Conservation (phyloP, 2,329 filamentous ascomycete genomes). For the Trichophyton schoenleinii region DNA sequence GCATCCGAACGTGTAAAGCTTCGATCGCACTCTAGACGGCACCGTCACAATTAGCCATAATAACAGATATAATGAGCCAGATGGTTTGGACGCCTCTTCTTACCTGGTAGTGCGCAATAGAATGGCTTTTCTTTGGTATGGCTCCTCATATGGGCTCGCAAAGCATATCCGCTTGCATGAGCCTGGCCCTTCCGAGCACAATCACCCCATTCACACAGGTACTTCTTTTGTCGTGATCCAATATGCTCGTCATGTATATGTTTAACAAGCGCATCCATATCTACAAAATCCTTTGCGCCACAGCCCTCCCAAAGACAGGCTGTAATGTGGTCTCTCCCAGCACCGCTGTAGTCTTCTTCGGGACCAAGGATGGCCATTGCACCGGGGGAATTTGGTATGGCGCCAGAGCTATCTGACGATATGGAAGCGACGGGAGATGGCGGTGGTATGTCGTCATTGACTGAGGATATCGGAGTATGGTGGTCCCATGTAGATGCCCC, state of each 20-base stretch:
- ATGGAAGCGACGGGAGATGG: slow-evolving; percentile 53
- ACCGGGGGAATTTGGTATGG: slow-evolving; percentile 60
- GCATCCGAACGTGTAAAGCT: slow-evolving; percentile 94
- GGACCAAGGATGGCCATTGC: slow-evolving; percentile 32
- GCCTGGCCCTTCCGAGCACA: slow-evolving; percentile 78
- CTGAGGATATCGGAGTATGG: slow-evolving; percentile 39
- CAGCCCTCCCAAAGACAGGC: slow-evolving; percentile 69
- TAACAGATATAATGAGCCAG: not conserved
- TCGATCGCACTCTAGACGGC: slow-evolving; percentile 70
- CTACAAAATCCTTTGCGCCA: slow-evolving; percentile 54
- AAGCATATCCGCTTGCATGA: slow-evolving; percentile 87
- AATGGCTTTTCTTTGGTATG: slow-evolving; percentile 98
- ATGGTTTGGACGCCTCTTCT: not conserved
- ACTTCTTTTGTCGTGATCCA: slow-evolving; percentile 84
- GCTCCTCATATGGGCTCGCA: slow-evolving; percentile 94
- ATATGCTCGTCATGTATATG: slow-evolving; percentile 92
- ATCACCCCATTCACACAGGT: slow-evolving; percentile 94
- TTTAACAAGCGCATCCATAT: slow-evolving; percentile 71
- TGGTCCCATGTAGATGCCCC: slow-evolving; percentile 34
- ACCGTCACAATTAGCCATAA: not conserved
- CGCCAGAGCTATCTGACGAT: slow-evolving; percentile 81
- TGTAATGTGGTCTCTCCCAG: slow-evolving; percentile 60
- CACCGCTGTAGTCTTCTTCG: slow-evolving; percentile 56
- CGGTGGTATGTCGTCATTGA: slow-evolving; percentile 29
- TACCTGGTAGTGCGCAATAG: slow-evolving; percentile 88